Conservation (phyloP, 345 rosid genomes). For the Aquilaria sinensis region DNA sequence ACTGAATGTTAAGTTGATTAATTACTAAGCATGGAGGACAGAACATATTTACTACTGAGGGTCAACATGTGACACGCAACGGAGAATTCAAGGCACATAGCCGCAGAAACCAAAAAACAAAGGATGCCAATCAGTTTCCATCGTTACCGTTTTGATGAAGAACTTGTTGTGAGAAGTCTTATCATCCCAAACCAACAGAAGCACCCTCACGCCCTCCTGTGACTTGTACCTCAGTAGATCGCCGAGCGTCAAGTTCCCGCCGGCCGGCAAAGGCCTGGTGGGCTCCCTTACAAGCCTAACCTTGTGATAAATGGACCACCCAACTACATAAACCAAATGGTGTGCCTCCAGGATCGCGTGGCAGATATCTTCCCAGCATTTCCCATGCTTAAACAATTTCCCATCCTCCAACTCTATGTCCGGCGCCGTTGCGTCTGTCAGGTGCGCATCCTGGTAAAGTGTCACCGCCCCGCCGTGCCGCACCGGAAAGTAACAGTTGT, state of each 20-base stretch:
- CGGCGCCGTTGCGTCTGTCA: slow-evolving; percentile 36
- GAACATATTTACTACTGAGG: background rate
- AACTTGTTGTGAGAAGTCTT: slow-evolving; percentile 78
- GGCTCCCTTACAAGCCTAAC: slow-evolving; percentile 71
- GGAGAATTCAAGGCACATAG: background rate
- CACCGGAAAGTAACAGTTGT: slow-evolving; percentile 61
- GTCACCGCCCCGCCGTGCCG: slow-evolving; percentile 58
- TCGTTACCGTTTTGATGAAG: slow-evolving; percentile 57
- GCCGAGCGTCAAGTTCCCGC: slow-evolving; percentile 61
- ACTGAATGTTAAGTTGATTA: too few relatives aligned
- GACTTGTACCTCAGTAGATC: slow-evolving; percentile 77
- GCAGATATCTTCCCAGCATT: slow-evolving; percentile 93
- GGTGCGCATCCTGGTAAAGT: slow-evolving; percentile 83
- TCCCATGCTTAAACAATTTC: slow-evolving; percentile 31
- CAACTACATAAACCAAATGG: slow-evolving; percentile 67
- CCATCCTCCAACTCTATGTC: slow-evolving; percentile 60
- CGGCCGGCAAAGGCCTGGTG: slow-evolving; percentile 46
- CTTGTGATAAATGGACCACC: slow-evolving; percentile 83
- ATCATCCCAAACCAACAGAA: slow-evolving; percentile 92
- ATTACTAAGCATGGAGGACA: too few relatives aligned
- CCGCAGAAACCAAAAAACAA: background rate
- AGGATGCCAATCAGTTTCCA: background rate
- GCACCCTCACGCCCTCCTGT: slow-evolving; percentile 79
- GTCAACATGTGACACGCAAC: background rate
- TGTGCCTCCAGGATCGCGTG: slow-evolving; percentile 83